Base-by-base conservation (phyloP, 805 yeast species). In the Candida odintsovae region DNA sequence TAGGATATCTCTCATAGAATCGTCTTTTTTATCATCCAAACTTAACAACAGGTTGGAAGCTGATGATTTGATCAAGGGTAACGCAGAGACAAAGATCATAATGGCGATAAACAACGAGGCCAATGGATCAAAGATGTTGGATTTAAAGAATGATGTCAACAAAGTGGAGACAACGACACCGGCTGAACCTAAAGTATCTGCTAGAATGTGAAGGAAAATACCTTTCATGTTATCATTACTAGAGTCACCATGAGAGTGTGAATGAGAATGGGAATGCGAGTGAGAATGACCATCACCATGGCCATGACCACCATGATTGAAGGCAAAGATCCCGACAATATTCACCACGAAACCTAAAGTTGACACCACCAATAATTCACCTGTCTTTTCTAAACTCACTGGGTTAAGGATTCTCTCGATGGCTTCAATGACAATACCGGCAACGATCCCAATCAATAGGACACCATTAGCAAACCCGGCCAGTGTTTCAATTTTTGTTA, bases 401-500 rank as follows among this genome's bases (percentile, higher is more conserved):
- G 98, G 98, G 53, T 81, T 75, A 40, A 80, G 72, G 25, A 94
- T 72, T 50, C 99, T 75, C 45, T 89, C 92, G 23, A 88, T 55
- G 0, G 97, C 94, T 64, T 94, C 97, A 51, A 87, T 81, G 21
- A 86, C 74, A 40, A 94, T 90, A 18, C 96, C 94, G 21, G 85
- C 83, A 21, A 94, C 90, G 40, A 94, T 92, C 2, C 96, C 97
- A 21, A 95, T 65, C 38, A 94, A 70, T 43, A 94, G 66, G 8
- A 95, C 84, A 4, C 96, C 99, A 63, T 94, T 94, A 4, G 98
- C 86, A 58, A 94, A 94, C 0, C 99, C 99, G 0, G 97, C 94
- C 46, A 94, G 71, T 2, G 95, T 90, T 63, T 90, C 98, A 41
- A 94, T 80, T 63, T 90, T 80, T 8, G 81, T 74, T 43, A 92